Conservation (phyloP, 495 filamentous ascomycete genomes). For the Articulospora tetracladia region DNA sequence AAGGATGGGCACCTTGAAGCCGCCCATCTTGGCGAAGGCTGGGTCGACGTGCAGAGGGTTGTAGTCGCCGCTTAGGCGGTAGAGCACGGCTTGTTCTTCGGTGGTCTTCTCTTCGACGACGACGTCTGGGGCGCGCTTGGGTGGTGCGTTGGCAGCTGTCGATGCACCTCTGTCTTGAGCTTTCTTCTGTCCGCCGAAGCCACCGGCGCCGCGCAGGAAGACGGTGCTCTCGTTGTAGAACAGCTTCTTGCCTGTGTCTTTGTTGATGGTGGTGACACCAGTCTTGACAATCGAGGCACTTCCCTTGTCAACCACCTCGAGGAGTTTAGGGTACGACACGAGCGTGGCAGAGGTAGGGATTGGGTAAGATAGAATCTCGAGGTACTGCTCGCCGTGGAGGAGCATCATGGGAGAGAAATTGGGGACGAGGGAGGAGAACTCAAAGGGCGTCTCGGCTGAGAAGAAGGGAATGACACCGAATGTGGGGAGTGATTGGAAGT, state of each 20-base stretch:
- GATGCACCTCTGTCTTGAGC: constrained; percentile 72
- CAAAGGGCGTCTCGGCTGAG: constrained; percentile 76
- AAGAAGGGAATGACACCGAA: constrained; percentile 95
- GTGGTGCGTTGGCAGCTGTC: constrained; percentile 74
- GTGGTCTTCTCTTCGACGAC: constrained; percentile 87
- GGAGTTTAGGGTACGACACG: constrained; percentile 76
- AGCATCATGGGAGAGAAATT: constrained; percentile 99
- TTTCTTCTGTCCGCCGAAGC: constrained; percentile 86
- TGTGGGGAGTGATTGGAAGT: constrained; percentile 90
- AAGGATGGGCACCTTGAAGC: constrained; percentile 92
- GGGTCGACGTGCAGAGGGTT: constrained; percentile 94
- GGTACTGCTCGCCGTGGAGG: constrained; percentile 97
- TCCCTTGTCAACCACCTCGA: constrained; percentile 96
- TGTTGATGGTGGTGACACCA: constrained; percentile 70
- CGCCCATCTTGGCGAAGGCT: constrained; percentile 88
- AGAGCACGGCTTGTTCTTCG: constrained; percentile 92
- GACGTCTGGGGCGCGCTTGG: constrained; percentile 70
- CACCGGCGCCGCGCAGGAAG: constrained; percentile 89
- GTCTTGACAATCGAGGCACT: constrained; percentile 80
- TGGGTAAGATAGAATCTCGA: constrained; percentile 90
- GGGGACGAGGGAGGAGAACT: constrained; percentile 77
- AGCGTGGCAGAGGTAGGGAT: constrained; percentile 85
- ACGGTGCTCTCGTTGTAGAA: constrained; percentile 96
- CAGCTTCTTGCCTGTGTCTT: constrained; percentile 82
- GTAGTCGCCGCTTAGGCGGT: constrained; percentile 88